Base-by-base conservation (phyloP, 2,329 filamentous ascomycete species). In the Juglanconis juglandina region DNA sequence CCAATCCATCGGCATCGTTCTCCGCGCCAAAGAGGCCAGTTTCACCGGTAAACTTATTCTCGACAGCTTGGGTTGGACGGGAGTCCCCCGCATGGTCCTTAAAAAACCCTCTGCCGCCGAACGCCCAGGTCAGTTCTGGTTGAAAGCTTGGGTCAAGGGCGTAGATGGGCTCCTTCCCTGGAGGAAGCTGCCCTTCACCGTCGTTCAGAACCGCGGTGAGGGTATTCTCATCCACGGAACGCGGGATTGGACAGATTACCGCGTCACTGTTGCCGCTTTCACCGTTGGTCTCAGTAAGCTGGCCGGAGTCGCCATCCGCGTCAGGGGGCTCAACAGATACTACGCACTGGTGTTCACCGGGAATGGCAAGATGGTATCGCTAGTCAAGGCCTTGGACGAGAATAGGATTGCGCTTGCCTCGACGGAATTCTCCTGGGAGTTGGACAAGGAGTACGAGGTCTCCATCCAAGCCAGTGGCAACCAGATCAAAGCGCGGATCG, bases 141-240 rank as follows among this genome's bases (percentile, higher is more conserved):
- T 64, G 14, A 64, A 63, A 5, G 65, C 70, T 34, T 73, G 70
- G 64, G 67, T 73, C 17, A 66, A 64, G 41, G 64, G 65, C 32
- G 65, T 66, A 14, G 67, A 68, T 53, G 53, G 51, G 8, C 68
- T 69, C 56, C 58, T 64, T n/a, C 56, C 64, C 6, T 64, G 64
- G 9, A 64, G 61, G 8, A 56, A 47, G 1, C n/a, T 48, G 5
- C 62, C 64, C 0, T 69, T 72, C 50, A 59, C 63, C 9, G 59
- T 72, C 8, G 68, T 68, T 8, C 67, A 73, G 44, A 68, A 72
- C 53, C 4, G 42, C 1, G 71, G 68, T 3, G 68, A 74, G 44
- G 73, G 72, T 1, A 59, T 74, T 2, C 59, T 73, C 1, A 65
- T 53, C 49, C 67, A 71, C 9, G 73, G 73, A 3, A 74, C 71